Evolutionary conservation across 116 monocot genomes (phyloP).

Genomic region (Dioscorea cayenensis): DNA sequence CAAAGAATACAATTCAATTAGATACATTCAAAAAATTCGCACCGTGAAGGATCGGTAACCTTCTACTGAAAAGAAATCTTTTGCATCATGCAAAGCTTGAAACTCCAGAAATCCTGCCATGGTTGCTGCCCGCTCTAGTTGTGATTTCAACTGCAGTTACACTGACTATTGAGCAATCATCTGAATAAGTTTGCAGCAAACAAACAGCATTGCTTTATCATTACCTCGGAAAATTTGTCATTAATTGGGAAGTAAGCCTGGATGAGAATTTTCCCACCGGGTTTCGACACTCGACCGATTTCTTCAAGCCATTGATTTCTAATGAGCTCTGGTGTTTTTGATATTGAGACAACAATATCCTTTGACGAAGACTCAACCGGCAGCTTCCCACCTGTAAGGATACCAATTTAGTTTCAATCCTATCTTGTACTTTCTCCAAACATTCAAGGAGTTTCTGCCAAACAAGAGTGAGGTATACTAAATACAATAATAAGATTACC

Average conservation of each 20-base stretch:
- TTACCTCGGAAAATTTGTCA: constrained; percentile 34
- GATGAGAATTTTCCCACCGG: constrained; percentile 41
- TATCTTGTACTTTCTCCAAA: background rate
- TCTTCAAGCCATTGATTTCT: constrained; percentile 42
- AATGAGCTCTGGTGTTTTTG: constrained; percentile 23
- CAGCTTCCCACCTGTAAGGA: constrained; percentile 29
- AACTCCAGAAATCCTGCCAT: constrained; percentile 48
- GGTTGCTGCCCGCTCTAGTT: constrained; percentile 26
- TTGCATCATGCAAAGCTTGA: constrained; percentile 12
- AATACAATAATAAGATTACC: background rate
- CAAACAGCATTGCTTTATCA: background rate
- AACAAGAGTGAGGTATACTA: background rate
- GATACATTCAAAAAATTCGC: constrained; percentile 6
- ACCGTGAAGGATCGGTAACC: constrained; percentile 12
- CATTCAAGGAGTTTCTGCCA: background rate
- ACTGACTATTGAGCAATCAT: no score
- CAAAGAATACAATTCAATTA: background rate
- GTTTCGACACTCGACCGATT: constrained; percentile 58
- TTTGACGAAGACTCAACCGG: constrained; percentile 33
- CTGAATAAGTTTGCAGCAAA: no score
- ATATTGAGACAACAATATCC: constrained; percentile 37
- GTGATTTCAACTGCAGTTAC: constrained; percentile 16
- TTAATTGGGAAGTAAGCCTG: constrained; percentile 20
- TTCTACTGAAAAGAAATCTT: constrained; percentile 13
- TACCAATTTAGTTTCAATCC: no score